Evolutionary conservation across 1,139 yeast genomes (phyloP).

Genomic region (Blastobotrys aristatus): DNA sequence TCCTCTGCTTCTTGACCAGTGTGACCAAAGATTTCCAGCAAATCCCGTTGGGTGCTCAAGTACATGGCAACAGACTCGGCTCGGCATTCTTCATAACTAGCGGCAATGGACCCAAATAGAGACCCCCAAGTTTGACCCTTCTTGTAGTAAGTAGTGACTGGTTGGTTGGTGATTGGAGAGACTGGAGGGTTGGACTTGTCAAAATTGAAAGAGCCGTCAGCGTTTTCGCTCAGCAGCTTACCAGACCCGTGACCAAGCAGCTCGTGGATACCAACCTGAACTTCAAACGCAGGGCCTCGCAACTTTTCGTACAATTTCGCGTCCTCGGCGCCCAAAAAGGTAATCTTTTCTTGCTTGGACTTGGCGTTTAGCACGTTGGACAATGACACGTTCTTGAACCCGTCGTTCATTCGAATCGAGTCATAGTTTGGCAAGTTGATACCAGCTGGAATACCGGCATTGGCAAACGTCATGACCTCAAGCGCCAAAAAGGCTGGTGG

Average conservation of each 20-base stretch:
- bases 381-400: conserved; percentile 83
- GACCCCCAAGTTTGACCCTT: conserved; percentile 90
- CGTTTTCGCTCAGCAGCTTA: conserved; percentile 62
- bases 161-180: conserved; percentile 49
- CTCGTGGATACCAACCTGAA: conserved; percentile 90
- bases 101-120: conserved; percentile 72
- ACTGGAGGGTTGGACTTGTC: conserved; percentile 56
- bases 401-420: conserved; percentile 74
- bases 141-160: conserved; percentile 63
- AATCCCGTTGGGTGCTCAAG: conserved; percentile 61
- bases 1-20: conserved; percentile 54
- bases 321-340: conserved; percentile 54
- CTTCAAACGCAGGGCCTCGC: conserved; percentile 81
- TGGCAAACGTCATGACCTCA: conserved; percentile 85
- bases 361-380: conserved; percentile 80
- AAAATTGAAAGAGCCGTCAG: conserved; percentile 64
- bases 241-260: conserved; percentile 92
- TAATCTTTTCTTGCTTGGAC: conserved; percentile 63
- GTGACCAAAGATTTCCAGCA: conserved; percentile 71
- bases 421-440: conserved; percentile 90
- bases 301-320: conserved; percentile 60
- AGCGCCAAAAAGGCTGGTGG: conserved; percentile 90
- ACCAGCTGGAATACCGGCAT: conserved; percentile 89
- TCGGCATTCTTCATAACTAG: conserved; percentile 87
- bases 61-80: conserved; percentile 88